phyloP scores from a whole-genome alignment of 129 eudicot genomes.

The Pseudognaphalium luteoalbum region DNA sequence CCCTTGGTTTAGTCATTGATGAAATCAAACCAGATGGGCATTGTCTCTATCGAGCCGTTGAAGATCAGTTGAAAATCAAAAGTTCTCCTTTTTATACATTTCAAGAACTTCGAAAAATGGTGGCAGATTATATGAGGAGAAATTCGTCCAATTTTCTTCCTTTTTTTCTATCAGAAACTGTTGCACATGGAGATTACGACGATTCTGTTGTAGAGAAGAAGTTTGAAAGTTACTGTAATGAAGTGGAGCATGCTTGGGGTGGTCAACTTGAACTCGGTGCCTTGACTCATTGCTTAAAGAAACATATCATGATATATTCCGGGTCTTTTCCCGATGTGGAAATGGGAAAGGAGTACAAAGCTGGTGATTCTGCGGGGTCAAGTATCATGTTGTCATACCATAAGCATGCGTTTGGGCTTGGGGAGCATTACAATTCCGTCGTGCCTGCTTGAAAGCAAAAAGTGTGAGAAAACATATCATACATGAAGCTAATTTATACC shows the following conservation, averaged over 20 bases:
- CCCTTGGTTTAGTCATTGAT: slow-evolving; percentile 57
- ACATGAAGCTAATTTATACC: slow-evolving; percentile 18
- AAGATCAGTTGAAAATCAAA: slow-evolving; percentile 65
- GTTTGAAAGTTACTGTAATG: slow-evolving; percentile 84
- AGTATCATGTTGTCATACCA: slow-evolving; percentile 88
- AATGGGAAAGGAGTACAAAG: slow-evolving; percentile 97
- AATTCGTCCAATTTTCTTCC: slow-evolving; percentile 72
- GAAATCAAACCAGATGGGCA: slow-evolving; percentile 96
- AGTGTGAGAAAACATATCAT: slow-evolving; percentile 14
- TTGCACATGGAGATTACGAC: slow-evolving; percentile 52
- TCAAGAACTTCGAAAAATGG: slow-evolving; percentile 82
- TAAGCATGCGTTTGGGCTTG: slow-evolving; percentile 95
- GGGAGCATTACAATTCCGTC: slow-evolving; percentile 94
- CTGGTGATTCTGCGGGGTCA: slow-evolving; percentile 40
- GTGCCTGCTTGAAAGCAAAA: slow-evolving; percentile 40
- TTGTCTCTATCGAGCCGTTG: slow-evolving; percentile 91
- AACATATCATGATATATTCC: slow-evolving; percentile 77
- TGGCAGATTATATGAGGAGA: slow-evolving; percentile 78
- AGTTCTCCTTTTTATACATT: slow-evolving; percentile 60
- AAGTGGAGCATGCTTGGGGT: slow-evolving; percentile 93
- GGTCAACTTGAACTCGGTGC: slow-evolving; percentile 95
- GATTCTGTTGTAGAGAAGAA: slow-evolving; percentile 47
- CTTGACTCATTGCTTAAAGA: slow-evolving; percentile 55
- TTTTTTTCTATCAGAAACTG: slow-evolving; percentile 72
- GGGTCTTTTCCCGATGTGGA: slow-evolving; percentile 98